These are phyloP conservation scores for Coniferiporia sulphurascens DNA, from an alignment of 1,284 basidiomycete genomes.

Conservation along the genomic window DNA sequence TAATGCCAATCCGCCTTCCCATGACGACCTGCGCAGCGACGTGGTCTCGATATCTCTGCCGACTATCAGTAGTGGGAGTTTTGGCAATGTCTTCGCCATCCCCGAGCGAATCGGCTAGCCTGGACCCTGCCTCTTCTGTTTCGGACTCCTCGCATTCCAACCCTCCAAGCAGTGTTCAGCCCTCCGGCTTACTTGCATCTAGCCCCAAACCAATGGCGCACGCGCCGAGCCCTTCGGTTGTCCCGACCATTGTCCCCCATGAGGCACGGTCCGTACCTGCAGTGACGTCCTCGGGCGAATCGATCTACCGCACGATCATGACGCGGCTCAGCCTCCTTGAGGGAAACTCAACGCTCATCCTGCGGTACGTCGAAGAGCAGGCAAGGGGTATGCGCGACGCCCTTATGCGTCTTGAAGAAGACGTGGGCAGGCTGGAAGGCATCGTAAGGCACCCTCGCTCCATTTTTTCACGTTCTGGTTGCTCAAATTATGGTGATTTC, in stretches of 20 bases:
- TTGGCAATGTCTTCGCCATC: not conserved
- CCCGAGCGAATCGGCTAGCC: not conserved
- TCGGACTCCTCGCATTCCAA: not conserved
- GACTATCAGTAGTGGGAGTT: not conserved
- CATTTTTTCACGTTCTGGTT: conserved; percentile 4
- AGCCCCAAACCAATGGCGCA: not conserved
- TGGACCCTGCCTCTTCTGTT: conserved; percentile 4
- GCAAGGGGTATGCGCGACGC: conserved; percentile 73
- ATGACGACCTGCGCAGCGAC: not conserved
- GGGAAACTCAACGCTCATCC: conserved; percentile 82
- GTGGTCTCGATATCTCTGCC: not conserved
- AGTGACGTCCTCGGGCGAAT: conserved; percentile 66
- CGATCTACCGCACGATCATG: conserved; percentile 95
- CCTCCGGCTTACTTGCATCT: not conserved
- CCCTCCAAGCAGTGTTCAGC: not conserved
- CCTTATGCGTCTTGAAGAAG: conserved; percentile 74
- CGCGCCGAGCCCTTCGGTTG: conserved; percentile 4
- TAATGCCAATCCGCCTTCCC: not conserved
- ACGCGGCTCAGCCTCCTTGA: conserved; percentile 87
- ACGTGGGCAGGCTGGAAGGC: conserved; percentile 73
- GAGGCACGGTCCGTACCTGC: conserved; percentile 20
- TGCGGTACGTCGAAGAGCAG: conserved; percentile 90
- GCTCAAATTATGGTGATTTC: conserved; percentile 3
- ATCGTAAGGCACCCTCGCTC: conserved; percentile 48
- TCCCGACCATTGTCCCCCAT: conserved; percentile 24